Evolutionary conservation across 192 early-diverging fungal species (phyloP).

Genomic region (Coemansia sp.): DNA sequence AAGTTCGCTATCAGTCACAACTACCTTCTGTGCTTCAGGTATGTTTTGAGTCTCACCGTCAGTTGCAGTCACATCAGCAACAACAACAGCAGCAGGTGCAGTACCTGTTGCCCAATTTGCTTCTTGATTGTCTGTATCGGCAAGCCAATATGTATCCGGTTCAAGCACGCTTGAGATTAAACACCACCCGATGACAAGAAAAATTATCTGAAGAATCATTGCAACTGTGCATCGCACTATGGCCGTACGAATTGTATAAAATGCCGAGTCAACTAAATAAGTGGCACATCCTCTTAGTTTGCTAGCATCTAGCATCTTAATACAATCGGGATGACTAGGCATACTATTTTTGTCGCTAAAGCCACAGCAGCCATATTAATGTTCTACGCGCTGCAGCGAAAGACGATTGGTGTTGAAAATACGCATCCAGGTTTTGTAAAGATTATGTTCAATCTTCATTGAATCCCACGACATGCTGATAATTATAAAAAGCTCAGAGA

Average conservation of each 20-base stretch:
- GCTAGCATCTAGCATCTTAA: neutral
- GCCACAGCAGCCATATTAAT: slow-evolving; percentile 54
- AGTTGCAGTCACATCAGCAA: neutral
- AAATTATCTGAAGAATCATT: slow-evolving; percentile 17
- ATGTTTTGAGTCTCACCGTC: neutral
- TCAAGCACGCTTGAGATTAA: slow-evolving; percentile 2
- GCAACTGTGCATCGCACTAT: slow-evolving; percentile 13
- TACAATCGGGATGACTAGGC: slow-evolving; percentile 32
- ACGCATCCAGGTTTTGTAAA: slow-evolving; percentile 50
- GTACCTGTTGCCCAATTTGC: slow-evolving; percentile 2
- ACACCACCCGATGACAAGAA: slow-evolving; percentile 11
- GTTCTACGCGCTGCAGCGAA: slow-evolving; percentile 49
- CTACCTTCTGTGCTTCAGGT: neutral
- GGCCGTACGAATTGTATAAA: slow-evolving; percentile 2
- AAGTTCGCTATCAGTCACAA: neutral
- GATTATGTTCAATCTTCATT: slow-evolving; percentile 8
- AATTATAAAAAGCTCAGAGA: slow-evolving; percentile 29
- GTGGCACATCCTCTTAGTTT: slow-evolving; percentile 13
- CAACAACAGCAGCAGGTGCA: neutral
- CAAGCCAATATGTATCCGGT: slow-evolving; percentile 8
- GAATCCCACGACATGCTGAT: slow-evolving; percentile 17
- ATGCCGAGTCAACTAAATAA: slow-evolving; percentile 10
- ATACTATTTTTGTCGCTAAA: slow-evolving; percentile 35
- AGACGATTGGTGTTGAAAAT: slow-evolving; percentile 40
- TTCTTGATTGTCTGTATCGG: slow-evolving; percentile 10